Evolutionary conservation across 306 rosid species (phyloP).

Genomic region (Gynostemma pentaphyllum): DNA sequence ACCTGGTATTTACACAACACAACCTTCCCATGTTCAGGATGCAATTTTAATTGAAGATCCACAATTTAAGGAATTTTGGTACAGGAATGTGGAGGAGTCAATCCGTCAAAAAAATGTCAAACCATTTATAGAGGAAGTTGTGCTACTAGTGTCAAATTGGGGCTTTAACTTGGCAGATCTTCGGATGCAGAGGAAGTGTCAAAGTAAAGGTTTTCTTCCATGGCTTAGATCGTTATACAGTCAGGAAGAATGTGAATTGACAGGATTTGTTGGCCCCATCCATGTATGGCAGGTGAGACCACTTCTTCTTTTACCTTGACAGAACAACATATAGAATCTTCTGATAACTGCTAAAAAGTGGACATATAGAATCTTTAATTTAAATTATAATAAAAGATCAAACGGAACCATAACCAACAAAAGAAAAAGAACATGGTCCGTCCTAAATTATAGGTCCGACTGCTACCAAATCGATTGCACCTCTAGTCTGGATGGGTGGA

Average conservation of each 20-base stretch:
- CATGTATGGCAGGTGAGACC: slow-evolving; percentile 90
- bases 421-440: too few relatives aligned
- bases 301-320: slow-evolving; percentile 1
- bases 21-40: slow-evolving; percentile 39
- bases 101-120: slow-evolving; percentile 55
- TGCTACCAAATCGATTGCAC: too few relatives aligned
- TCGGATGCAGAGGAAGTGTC: slow-evolving; percentile 64
- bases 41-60: slow-evolving; percentile 59
- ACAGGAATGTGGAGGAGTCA: slow-evolving; percentile 83
- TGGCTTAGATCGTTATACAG: slow-evolving; percentile 76
- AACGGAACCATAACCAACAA: too few relatives aligned
- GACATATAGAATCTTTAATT: too few relatives aligned
- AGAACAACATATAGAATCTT: background rate
- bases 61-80: slow-evolving; percentile 48
- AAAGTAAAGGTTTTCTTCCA: slow-evolving; percentile 50
- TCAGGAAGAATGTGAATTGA: slow-evolving; percentile 67
- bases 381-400: too few relatives aligned
- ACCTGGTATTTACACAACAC: background rate
- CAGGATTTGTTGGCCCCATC: slow-evolving; percentile 74
- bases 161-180: slow-evolving; percentile 69
- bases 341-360: background rate
- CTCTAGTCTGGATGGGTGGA: background rate
- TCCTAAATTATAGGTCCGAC: too few relatives aligned
- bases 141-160: slow-evolving; percentile 76
- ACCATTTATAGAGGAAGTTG: slow-evolving; percentile 78